Conservation (phyloP, 441 rosid species). For the Mallotus repandus region DNA sequence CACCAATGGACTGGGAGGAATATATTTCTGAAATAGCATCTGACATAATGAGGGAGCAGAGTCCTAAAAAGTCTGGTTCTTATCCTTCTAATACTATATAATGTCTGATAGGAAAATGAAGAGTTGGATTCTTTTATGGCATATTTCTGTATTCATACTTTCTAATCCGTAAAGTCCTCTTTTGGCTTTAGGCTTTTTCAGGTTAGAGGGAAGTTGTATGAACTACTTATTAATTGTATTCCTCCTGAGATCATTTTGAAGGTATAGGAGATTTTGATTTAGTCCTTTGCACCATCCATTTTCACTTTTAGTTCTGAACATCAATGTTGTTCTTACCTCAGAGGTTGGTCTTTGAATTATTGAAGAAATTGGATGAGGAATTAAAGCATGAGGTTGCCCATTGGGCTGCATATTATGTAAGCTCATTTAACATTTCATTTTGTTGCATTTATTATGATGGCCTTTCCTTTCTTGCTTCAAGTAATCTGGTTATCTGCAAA, state of each 20-base stretch:
- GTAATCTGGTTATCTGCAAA: background rate
- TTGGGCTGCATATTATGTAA: slow-evolving; percentile 96
- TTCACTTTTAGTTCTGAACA: slow-evolving; percentile 14
- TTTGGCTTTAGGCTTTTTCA: slow-evolving; percentile 62
- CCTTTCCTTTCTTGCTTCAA: background rate
- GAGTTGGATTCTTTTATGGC: background rate
- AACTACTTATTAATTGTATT: slow-evolving; percentile 80
- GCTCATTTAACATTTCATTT: slow-evolving; percentile 18
- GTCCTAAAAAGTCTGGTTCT: slow-evolving; percentile 74
- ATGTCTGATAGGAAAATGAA: background rate
- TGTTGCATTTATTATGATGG: background rate
- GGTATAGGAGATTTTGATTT: slow-evolving; percentile 37
- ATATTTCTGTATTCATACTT: slow-evolving; percentile 9
- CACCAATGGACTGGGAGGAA: slow-evolving; percentile 97
- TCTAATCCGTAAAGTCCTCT: slow-evolving; percentile 19
- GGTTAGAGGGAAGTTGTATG: slow-evolving; percentile 87
- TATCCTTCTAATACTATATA: background rate
- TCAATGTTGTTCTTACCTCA: slow-evolving; percentile 30
- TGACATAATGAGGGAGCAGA: slow-evolving; percentile 90
- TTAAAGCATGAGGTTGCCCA: slow-evolving; percentile 90
- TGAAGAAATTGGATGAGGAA: slow-evolving; percentile 85
- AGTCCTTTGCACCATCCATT: background rate
- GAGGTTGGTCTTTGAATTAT: slow-evolving; percentile 74
- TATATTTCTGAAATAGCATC: slow-evolving; percentile 81
- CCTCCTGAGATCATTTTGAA: slow-evolving; percentile 82